phyloP scores from a whole-genome alignment of 257 asterid genomes.

The Lithospermum erythrorhizon region DNA sequence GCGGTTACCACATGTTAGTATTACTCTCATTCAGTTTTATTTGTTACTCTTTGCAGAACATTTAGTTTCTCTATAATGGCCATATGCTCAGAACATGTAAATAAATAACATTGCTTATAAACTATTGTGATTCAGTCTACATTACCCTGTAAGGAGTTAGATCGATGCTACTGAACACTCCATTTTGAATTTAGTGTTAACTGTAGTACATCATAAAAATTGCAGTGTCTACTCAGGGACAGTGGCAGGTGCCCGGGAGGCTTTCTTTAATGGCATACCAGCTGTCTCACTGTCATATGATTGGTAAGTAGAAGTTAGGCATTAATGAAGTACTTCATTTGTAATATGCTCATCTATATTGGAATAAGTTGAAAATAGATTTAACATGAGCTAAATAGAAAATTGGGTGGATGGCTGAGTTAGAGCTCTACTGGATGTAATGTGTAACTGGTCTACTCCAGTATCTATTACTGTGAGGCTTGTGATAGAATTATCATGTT shows the following conservation, averaged over 20 bases:
- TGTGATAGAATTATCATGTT: too few species aligned
- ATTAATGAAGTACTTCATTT: background rate
- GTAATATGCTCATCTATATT: background rate
- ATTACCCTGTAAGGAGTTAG: background rate
- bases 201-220: constrained; percentile 20
- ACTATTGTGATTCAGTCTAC: too few species aligned
- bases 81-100: too few species aligned
- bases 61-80: too few species aligned
- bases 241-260: constrained; percentile 96
- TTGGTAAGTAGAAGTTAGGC: constrained; percentile 34
- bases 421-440: background rate
- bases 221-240: constrained; percentile 87
- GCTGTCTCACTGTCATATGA: constrained; percentile 72
- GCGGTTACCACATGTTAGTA: constrained; percentile 75
- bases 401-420: background rate
- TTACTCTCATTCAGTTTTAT: background rate
- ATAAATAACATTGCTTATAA: too few species aligned
- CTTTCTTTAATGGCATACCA: constrained; percentile 64
- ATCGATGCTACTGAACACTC: background rate
- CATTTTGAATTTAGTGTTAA: constrained; percentile 1
- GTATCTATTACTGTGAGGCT: too few species aligned
- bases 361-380: background rate
- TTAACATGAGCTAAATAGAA: background rate
- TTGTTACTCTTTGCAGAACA: background rate
- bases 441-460: background rate